Conservation (phyloP, 1,139 yeast genomes). For the Geotrichum restrictum region DNA sequence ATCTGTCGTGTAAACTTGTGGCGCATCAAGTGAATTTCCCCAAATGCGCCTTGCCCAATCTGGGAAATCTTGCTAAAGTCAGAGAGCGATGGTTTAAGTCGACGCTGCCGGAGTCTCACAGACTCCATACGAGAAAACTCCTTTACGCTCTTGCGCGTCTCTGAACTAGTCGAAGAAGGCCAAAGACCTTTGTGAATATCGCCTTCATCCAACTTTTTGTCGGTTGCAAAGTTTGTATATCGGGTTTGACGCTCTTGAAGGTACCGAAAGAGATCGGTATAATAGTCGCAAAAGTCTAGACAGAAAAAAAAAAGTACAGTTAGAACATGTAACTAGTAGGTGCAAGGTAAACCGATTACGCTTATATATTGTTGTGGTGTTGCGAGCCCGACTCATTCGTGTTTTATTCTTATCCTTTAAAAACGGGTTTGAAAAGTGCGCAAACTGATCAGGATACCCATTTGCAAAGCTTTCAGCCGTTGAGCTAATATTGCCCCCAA, state of each 20-base stretch:
- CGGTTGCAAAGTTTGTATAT: not conserved
- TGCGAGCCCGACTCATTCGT: slow-evolving; percentile 6
- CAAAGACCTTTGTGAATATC: not conserved
- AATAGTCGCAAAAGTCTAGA: slow-evolving; percentile 17
- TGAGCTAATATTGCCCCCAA: not conserved
- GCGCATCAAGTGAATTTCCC: slow-evolving; percentile 21
- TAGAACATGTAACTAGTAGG: too few relatives aligned
- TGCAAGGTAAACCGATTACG: slow-evolving; percentile 3
- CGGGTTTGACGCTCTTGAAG: slow-evolving; percentile 11
- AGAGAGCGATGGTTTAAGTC: slow-evolving; percentile 15
- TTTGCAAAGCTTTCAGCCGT: not conserved
- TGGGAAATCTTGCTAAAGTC: slow-evolving; percentile 20
- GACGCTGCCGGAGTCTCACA: slow-evolving; percentile 9
- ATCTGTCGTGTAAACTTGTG: slow-evolving; percentile 15
- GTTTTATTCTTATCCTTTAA: not conserved
- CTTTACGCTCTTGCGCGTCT: not conserved
- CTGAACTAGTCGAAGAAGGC: not conserved
- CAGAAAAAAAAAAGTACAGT: not conserved
- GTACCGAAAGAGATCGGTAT: slow-evolving; percentile 14
- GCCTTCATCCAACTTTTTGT: not conserved
- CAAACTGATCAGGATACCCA: slow-evolving; percentile 11
- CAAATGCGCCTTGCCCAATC: slow-evolving; percentile 23
- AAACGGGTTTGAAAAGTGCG: slow-evolving; percentile 18
- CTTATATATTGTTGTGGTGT: slow-evolving; percentile 12
- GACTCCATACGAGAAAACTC: slow-evolving; percentile 10